Evolutionary conservation across 768 basidiomycete species (phyloP), one percentile per base, ranked within the genome.

Genomic region (Tulasnella sp.): DNA sequence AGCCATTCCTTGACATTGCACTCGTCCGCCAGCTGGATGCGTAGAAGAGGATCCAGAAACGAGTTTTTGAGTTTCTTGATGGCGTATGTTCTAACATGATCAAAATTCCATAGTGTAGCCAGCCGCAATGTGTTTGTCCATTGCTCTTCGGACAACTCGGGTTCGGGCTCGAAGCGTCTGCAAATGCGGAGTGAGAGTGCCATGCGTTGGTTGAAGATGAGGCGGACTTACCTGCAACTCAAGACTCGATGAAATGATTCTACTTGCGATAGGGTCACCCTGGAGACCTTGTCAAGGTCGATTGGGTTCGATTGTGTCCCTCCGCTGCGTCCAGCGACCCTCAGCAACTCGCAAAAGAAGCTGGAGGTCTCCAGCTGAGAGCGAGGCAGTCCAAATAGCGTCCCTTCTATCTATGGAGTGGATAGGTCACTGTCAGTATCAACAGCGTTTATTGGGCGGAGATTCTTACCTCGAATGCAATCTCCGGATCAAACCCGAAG

Each of bases 1-100:
- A 80, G 48, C 79, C 79, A 80, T 50, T 80, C 58, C n/a, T 50
- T 72, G 18, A 80, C 31, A 16, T 44, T 18, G n/a, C 74, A 80
- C 24, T 73, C 22, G 14, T 46, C 46, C 22, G 79, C 79, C 1
- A 80, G 72, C 14, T 11, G 34, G 72, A 80, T 80, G 3, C 74
- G 20, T 28, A n/a, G 20, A 8, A 78, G 24, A 11, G 77, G 54
- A 40, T 80, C 74, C 31, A 5, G 9, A 11, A 41, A 41, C 11
- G 31, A 28, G 28, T 28, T 24, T 31, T 73, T 31, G 14, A 34
- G 42, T 2, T 69, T 14, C 34, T 80, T 40, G 72, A 80, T 75
- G 3, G 31, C 44, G 44, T 75, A 58, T 9, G 42, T 28, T 3
- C 79, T 41, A 9, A 80, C 7, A 8, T 16, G 9, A 3, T 44